Evolutionary conservation across 1,139 yeast genomes (phyloP).

Genomic region (Scheffersomyces cryptocercus): DNA sequence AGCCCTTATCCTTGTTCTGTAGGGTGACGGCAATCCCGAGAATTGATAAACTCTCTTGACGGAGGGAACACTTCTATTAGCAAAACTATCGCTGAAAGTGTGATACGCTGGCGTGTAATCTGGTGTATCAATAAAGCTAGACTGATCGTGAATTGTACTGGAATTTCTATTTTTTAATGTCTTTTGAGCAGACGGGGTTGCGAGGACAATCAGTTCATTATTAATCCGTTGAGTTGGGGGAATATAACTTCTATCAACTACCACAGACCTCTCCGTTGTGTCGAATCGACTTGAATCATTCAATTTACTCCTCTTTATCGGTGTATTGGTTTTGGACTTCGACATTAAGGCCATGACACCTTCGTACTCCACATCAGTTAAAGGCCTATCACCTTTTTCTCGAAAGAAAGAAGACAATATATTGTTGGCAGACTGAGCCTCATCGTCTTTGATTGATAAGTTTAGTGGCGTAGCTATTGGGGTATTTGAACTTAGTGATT

Average conservation of each 20-base stretch:
- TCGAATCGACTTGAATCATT: not conserved
- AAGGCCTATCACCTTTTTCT: slow-evolving; percentile 71
- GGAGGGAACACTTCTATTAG: slow-evolving; percentile 31
- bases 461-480: not conserved
- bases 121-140: slow-evolving; percentile 30
- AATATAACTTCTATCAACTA: not conserved
- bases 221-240: not conserved
- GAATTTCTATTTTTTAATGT: slow-evolving; percentile 16
- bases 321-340: slow-evolving; percentile 19
- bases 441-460: not conserved
- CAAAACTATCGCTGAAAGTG: slow-evolving; percentile 27
- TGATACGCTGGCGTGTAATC: slow-evolving; percentile 44
- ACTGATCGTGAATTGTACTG: slow-evolving; percentile 5
- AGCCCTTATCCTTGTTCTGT: slow-evolving; percentile 50
- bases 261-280: not conserved
- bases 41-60: slow-evolving; percentile 59
- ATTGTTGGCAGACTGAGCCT: slow-evolving; percentile 41
- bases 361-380: slow-evolving; percentile 77
- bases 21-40: slow-evolving; percentile 66
- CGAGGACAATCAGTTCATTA: slow-evolving; percentile 8
- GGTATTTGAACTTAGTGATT: not conserved
- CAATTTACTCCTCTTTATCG: slow-evolving; percentile 2
- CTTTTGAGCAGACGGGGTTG: slow-evolving; percentile 24
- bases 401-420: slow-evolving; percentile 72
- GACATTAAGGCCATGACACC: slow-evolving; percentile 69